Conservation (phyloP, 306 rosid species). For the Medicago arabica region DNA sequence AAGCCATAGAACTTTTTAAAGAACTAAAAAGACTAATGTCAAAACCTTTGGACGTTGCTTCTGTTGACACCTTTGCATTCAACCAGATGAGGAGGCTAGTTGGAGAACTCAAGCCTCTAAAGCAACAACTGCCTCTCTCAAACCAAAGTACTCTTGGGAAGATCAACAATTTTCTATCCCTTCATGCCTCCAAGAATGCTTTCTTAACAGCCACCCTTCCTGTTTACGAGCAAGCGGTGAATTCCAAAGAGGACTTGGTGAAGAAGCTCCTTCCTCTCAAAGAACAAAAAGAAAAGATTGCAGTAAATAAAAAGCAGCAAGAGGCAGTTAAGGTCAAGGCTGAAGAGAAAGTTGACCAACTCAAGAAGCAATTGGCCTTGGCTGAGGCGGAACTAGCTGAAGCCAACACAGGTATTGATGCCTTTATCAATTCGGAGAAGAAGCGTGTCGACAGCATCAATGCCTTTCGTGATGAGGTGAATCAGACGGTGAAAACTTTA, state of each 20-base stretch:
- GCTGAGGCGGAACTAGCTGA: not conserved
- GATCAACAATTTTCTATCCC: not conserved
- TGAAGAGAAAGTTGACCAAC: not conserved
- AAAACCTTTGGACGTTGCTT: not conserved
- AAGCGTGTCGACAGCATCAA: not conserved
- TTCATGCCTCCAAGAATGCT: not conserved
- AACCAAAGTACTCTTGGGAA: not conserved
- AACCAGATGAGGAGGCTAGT: not conserved
- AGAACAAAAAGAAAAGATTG: constrained; percentile 5
- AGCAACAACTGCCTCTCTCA: not conserved
- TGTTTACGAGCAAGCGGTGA: not conserved
- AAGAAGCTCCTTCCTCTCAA: not conserved
- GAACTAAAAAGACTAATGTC: not conserved
- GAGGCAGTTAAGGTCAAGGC: not conserved
- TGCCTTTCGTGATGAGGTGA: not conserved
- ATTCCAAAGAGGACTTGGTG: not conserved
- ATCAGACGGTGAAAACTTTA: not conserved
- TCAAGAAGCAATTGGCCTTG: not conserved
- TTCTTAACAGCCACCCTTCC: not conserved
- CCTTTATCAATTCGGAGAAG: not conserved
- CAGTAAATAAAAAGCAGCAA: not conserved
- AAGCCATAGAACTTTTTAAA: not conserved
- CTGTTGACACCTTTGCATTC: not conserved
- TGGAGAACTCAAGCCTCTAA: not conserved
- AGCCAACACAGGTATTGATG: not conserved